These are phyloP conservation scores for Gilbertella persicaria DNA, from an alignment of 371 early-diverging fungal genomes.

Conservation along the genomic window DNA sequence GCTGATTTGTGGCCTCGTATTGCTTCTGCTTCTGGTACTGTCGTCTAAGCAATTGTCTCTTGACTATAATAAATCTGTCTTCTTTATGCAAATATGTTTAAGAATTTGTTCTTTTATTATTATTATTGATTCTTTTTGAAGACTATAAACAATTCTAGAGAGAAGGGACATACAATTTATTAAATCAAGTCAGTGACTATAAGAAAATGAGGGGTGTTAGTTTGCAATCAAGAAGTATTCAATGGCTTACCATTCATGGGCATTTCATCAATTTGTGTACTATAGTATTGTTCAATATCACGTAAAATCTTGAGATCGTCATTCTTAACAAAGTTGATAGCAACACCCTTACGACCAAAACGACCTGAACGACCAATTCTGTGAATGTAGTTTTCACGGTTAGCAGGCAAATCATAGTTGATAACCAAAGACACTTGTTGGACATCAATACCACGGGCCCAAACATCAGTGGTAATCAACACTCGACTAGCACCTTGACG, in stretches of 20 bases:
- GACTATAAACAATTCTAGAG: too few species aligned
- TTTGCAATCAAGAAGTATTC: neutral
- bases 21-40: conserved; percentile 96
- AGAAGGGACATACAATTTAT: neutral
- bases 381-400: conserved; percentile 94
- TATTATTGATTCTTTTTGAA: neutral
- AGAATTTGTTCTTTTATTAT: neutral
- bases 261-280: conserved; percentile 97
- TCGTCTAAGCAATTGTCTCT: conserved; percentile 49
- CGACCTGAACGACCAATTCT: conserved; percentile 98
- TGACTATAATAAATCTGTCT: too few species aligned
- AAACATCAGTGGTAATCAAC: conserved; percentile 93
- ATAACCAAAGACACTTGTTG: conserved; percentile 96
- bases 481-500: conserved; percentile 87
- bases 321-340: conserved; percentile 95
- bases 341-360: conserved; percentile 98
- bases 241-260: conserved; percentile 82
- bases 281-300: conserved; percentile 92
- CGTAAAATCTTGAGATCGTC: conserved; percentile 87
- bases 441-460: conserved; percentile 98
- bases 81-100: too few species aligned
- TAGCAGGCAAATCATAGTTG: conserved; percentile 92
- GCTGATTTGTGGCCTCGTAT: conserved; percentile 99
- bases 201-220: neutral
- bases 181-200: neutral